These are phyloP conservation scores for Mucor piriformis DNA, from an alignment of 371 early-diverging fungal genomes.

Conservation along the genomic window DNA sequence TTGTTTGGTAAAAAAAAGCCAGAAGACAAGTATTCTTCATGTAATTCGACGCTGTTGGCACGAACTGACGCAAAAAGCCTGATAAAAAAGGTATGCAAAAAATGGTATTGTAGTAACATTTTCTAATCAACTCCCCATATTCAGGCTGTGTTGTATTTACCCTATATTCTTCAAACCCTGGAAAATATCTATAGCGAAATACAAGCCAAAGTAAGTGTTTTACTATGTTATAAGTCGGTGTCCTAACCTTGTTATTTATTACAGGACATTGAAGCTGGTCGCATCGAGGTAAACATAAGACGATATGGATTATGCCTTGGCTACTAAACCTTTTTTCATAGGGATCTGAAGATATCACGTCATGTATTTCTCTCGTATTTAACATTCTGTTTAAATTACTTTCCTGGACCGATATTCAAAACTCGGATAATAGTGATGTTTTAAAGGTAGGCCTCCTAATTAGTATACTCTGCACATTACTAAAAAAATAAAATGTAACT, in stretches of 20 bases:
- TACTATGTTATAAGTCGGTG: not conserved
- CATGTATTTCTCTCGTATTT: conserved; percentile 46
- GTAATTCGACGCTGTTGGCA: conserved; percentile 33
- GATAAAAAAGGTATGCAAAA: conserved; percentile 38
- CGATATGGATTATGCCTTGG: not conserved
- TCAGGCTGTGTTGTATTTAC: conserved; percentile 39
- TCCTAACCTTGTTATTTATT: not conserved
- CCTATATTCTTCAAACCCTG: conserved; percentile 34
- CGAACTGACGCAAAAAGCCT: conserved; percentile 42
- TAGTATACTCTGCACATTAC: too few relatives aligned
- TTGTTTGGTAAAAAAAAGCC: conserved; percentile 48
- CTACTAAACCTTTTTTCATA: conserved; percentile 1
- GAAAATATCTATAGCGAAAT: conserved; percentile 37
- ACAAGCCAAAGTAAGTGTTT: conserved; percentile 27
- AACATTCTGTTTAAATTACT: conserved; percentile 50
- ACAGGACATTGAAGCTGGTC: conserved; percentile 39
- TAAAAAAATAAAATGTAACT: too few relatives aligned
- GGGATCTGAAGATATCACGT: conserved; percentile 31
- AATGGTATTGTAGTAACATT: not conserved
- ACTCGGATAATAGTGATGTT: conserved; percentile 46
- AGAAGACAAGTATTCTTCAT: conserved; percentile 6
- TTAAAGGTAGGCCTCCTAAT: too few relatives aligned
- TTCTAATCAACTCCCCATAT: not conserved
- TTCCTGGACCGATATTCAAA: conserved; percentile 60
- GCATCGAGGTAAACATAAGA: conserved; percentile 9